Base-by-base conservation (phyloP, 257 asterid species). In the Solanum paucissectum region DNA sequence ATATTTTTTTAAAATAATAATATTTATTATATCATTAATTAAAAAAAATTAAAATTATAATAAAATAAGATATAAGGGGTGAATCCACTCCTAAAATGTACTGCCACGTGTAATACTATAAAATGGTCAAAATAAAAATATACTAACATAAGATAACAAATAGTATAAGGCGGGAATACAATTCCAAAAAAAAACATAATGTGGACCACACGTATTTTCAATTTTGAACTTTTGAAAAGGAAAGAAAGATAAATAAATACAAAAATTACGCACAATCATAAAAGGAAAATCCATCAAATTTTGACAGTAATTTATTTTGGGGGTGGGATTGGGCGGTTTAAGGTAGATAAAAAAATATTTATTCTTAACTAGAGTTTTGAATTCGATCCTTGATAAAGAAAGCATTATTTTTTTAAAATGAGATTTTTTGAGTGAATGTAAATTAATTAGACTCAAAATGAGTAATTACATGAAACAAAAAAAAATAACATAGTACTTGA, bases 101-200 rank as follows among this genome's bases (percentile, higher is more conserved):
- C 29, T 49, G 64, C 88, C 77, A 88, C 86, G 87, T 44, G 89
- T 69, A 29, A 18, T 81, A 16, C 4, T 85, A 14, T 38, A 38
- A 36, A 69, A 79, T 32, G 38, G 55, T 27, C 68, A 46, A 36
- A 88, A 81, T 69, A 42, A 34, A 10, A 36, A 32, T 36, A 58
- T 52, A 29, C 29, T 29, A 42, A 14, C 23, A 42, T 81, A 29
- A 8, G 14, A 46, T 81, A 71, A 77, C 79, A 77, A 55, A 89
- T 84, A 93, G 90, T 87, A 86, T 87, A 90, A 88, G 95, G 98
- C 98, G 96, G 96, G 96, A 93, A 94, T 62, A 89, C 89, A 79
- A 89, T 91, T 93, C 95, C 93, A 90, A 91, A 18, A 55, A 46
- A 18, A 6, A 81, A 81, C 42, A 81, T 16, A 87, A 71, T 83